These are phyloP conservation scores for Glycine tomentella DNA, from an alignment of 306 rosid species.

Conservation along the genomic window DNA sequence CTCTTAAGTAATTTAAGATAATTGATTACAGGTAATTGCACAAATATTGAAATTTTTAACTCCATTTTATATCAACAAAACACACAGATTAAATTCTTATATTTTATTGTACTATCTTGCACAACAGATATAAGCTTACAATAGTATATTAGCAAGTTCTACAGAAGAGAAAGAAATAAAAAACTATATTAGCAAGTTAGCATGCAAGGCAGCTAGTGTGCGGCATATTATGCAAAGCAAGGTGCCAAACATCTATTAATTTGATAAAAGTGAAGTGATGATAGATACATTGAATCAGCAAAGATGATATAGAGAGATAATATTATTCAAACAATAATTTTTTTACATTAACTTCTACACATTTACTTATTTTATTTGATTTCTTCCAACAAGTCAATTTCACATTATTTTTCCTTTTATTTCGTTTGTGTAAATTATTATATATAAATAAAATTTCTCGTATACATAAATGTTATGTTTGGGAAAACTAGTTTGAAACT, in stretches of 20 bases:
- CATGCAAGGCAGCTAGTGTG: neutral
- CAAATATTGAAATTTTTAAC: too few species aligned
- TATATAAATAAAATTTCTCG: neutral
- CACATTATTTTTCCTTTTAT: neutral
- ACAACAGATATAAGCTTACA: too few species aligned
- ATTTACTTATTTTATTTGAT: neutral
- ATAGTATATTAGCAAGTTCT: too few species aligned
- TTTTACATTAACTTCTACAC: neutral
- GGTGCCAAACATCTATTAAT: too few species aligned
- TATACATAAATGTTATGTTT: neutral
- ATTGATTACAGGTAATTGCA: too few species aligned
- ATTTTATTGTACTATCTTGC: too few species aligned
- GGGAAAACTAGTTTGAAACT: too few species aligned
- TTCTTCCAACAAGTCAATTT: neutral
- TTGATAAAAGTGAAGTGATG: too few species aligned
- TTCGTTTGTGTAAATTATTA: neutral
- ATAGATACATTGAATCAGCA: neutral
- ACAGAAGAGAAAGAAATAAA: too few species aligned
- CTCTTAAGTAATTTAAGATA: too few species aligned
- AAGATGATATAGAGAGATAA: neutral
- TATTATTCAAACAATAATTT: neutral
- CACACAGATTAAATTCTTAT: too few species aligned
- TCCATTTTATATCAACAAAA: too few species aligned
- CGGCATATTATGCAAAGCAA: neutral
- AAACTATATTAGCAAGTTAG: neutral